Evolutionary conservation across 2,329 filamentous ascomycete genomes (phyloP), one percentile per base, ranked within the genome.

Genomic region (Aureobasidium musti): DNA sequence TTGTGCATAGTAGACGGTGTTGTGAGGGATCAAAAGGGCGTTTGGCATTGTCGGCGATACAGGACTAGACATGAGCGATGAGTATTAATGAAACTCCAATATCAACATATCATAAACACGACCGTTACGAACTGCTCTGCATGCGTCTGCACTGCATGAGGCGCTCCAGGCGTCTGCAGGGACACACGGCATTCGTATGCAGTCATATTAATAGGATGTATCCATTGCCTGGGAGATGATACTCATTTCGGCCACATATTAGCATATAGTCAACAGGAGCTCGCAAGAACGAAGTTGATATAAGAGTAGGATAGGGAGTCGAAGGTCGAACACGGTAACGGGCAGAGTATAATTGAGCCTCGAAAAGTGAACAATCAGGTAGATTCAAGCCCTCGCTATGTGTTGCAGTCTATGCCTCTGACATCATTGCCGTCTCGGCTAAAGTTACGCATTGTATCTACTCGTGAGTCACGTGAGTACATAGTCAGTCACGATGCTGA

Each of bases 21-120:
- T 8, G 14, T 11, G 6, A 41, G 35, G 53, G 53, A 41, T 26
- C 2, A 56, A 39, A 37, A 41, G 1, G 53, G 53, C 53, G 53
- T 56, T 56, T 56, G 53, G 53, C 33, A 56, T 26, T 56, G 53
- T 56, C 33, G 21, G 53, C 53, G 53, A 41, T 41, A 19, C 39
- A 60, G 56, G 53, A 56, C 8, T 41, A 41, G 33, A 39, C 39
- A 60, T 39, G 56, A 60, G 56, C 56, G 41, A 60, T 23, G 56
- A 60, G 19, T 47, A 60, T 60, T 60, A 43, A 60, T 60, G 56
- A 60, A 47, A 23, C 28, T 45, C 33, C 17, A 13, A 28, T 28
- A 28, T 21, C 21, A 26, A 14, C 21, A 13, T 47, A 45, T 45
- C 39, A 21, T 2, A 54, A 54, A 10, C 33, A 21, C 30, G n/a